Base-by-base conservation (phyloP, 2,329 filamentous ascomycete genomes). In the Xylariaceae sp. region DNA sequence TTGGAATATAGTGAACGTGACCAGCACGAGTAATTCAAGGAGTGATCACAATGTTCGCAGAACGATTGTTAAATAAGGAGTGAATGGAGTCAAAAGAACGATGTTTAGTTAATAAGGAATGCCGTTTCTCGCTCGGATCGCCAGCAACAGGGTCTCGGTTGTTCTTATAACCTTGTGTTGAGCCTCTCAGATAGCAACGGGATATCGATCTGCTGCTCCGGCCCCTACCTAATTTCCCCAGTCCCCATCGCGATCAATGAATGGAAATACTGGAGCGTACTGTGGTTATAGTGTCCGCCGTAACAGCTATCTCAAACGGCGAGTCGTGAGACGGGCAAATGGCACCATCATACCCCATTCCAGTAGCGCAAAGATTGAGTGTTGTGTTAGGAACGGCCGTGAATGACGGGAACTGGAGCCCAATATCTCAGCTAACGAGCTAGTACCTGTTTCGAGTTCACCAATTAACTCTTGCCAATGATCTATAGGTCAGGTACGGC, bases 221-320 rank as follows among this genome's bases (percentile, higher is more conserved):
- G 15, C 15, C 33, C 33, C 33, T 36, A 9, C 10, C 33, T 10
- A 36, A 36, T 36, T 36, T 36, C 33, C 33, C 33, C 33, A 15
- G 15, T 36, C 12, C 10, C 12, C 33, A 14, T 14, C 33, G 4
- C 22, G n/a, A n/a, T n/a, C n/a, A n/a, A 27, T 27, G 22, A 27
- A 27, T 27, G 4, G 7, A 27, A 27, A 27, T 27, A 27, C 7
- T 27, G 22, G 22, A 27, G 22, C 4, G 7, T 4, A 27, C n/a
- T 27, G 22, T 27, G 22, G 22, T 30, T 30, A 35, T 48, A 39
- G 45, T 41, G 40, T 32, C 53, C 47, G 27, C 38, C 36, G 44
- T 45, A 45, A 32, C n/a, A 27, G 15, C 47, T 47, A 17, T 7
- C 38, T 12, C 7, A 18, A 43, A 15, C n/a, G 33, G n/a, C 41